phyloP scores from a whole-genome alignment of 495 filamentous ascomycete species.

The Penicillium maclennaniae region DNA sequence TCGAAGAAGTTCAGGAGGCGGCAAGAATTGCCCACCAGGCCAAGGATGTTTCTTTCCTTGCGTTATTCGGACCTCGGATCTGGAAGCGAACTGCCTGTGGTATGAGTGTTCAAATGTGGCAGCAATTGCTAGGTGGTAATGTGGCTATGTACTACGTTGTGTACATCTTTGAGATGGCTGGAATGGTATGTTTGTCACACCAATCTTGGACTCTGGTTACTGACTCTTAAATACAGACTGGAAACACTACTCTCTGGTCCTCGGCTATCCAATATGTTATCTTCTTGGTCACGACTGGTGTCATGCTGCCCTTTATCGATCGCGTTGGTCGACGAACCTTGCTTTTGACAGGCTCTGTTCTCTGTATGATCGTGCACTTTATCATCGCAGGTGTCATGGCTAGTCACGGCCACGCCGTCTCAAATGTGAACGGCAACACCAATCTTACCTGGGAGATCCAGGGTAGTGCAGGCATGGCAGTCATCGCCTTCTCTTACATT shows the following conservation, averaged over 20 bases:
- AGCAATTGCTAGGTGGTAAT: slow-evolving; percentile 68
- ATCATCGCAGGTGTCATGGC: slow-evolving; percentile 55
- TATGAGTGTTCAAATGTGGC: slow-evolving; percentile 61
- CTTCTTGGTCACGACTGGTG: slow-evolving; percentile 65
- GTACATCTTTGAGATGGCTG: slow-evolving; percentile 67
- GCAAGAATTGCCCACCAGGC: slow-evolving; percentile 45
- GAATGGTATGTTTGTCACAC: slow-evolving; percentile 28
- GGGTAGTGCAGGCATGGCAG: slow-evolving; percentile 60
- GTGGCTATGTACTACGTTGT: slow-evolving; percentile 69
- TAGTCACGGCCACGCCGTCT: slow-evolving; percentile 49
- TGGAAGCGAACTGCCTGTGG: slow-evolving; percentile 71
- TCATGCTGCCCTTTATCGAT: slow-evolving; percentile 71
- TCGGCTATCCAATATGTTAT: slow-evolving; percentile 72
- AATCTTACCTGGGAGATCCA: slow-evolving; percentile 63
- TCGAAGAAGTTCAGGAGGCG: slow-evolving; percentile 67
- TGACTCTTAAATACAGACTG: slow-evolving; percentile 32
- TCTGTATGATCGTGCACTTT: slow-evolving; percentile 63
- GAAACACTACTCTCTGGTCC: slow-evolving; percentile 63
- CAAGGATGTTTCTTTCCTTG: slow-evolving; percentile 57
- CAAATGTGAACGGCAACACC: slow-evolving; percentile 58
- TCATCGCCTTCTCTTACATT: slow-evolving; percentile 75
- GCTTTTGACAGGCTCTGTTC: slow-evolving; percentile 64
- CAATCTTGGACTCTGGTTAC: background rate
- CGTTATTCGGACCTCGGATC: slow-evolving; percentile 56
- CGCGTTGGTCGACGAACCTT: slow-evolving; percentile 67